phyloP scores from a whole-genome alignment of 495 filamentous ascomycete species.

The Letharia columbiana region DNA sequence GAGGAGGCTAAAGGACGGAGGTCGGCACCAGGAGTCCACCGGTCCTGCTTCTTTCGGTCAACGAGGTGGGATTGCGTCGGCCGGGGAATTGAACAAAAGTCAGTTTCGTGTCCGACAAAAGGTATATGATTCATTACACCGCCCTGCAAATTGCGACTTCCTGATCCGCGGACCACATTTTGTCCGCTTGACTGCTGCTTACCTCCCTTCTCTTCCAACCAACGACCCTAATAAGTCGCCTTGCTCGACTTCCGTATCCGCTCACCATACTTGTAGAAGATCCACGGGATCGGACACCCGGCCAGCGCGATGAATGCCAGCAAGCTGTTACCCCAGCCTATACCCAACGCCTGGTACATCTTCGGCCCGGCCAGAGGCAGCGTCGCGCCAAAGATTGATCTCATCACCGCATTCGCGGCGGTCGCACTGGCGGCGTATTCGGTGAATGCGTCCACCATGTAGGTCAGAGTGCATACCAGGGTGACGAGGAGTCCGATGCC shows the following conservation, averaged over 20 bases:
- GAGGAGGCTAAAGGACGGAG: too few relatives aligned
- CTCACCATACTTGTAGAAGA: slow-evolving; percentile 29
- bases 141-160: too few relatives aligned
- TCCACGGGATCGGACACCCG: slow-evolving; percentile 31
- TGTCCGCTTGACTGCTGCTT: too few relatives aligned
- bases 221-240: slow-evolving; percentile 7
- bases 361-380: slow-evolving; percentile 42
- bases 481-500: slow-evolving; percentile 27
- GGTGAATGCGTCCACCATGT: slow-evolving; percentile 50
- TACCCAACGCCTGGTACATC: slow-evolving; percentile 38
- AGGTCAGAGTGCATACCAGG: slow-evolving; percentile 47
- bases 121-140: too few relatives aligned
- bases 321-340: slow-evolving; percentile 41
- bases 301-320: slow-evolving; percentile 38
- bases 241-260: slow-evolving; percentile 14
- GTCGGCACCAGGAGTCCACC: too few relatives aligned
- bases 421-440: slow-evolving; percentile 43
- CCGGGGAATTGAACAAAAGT: too few relatives aligned
- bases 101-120: too few relatives aligned
- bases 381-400: slow-evolving; percentile 42
- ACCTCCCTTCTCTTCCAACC: too few relatives aligned
- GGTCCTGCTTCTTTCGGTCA: too few relatives aligned
- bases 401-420: slow-evolving; percentile 42
- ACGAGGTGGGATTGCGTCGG: too few relatives aligned
- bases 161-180: too few relatives aligned